phyloP scores from a whole-genome alignment of 2,329 filamentous ascomycete species.

The Exophiala sideris region DNA sequence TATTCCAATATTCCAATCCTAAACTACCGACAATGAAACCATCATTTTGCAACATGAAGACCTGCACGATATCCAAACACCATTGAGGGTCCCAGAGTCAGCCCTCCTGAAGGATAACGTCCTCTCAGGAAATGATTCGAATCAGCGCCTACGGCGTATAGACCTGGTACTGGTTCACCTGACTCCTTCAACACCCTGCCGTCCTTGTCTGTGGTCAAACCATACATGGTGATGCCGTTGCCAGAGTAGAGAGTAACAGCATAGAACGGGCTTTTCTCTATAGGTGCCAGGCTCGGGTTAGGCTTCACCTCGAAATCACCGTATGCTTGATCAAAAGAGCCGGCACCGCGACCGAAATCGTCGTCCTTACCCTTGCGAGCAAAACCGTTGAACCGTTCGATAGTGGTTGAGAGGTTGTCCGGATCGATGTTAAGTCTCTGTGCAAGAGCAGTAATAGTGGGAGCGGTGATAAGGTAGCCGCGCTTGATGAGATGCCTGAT shows the following conservation, averaged over 20 bases:
- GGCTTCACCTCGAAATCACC: constrained; percentile 32
- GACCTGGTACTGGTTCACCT: constrained; percentile 29
- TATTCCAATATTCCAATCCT: too few species aligned
- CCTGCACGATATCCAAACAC: constrained; percentile 32
- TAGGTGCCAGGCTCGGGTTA: constrained; percentile 34
- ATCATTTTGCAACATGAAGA: constrained; percentile 2
- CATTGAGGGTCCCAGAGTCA: constrained; percentile 37
- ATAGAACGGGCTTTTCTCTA: constrained; percentile 33
- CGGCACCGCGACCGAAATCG: constrained; percentile 35
- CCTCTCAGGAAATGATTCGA: constrained; percentile 37
- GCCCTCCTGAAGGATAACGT: constrained; percentile 36
- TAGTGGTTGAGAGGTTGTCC: constrained; percentile 26
- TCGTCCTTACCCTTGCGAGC: constrained; percentile 31
- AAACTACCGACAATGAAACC: background rate
- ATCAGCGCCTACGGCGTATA: constrained; percentile 38
- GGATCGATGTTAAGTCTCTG: constrained; percentile 27
- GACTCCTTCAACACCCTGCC: constrained; percentile 30
- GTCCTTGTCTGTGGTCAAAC: constrained; percentile 36
- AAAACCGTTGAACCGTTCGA: constrained; percentile 34
- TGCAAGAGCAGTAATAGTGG: constrained; percentile 26
- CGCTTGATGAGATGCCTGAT: constrained; percentile 4
- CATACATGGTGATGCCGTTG: constrained; percentile 38
- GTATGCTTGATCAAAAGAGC: constrained; percentile 33
- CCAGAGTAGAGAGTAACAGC: constrained; percentile 36
- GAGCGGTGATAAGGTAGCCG: constrained; percentile 13